phyloP scores from a whole-genome alignment of 768 basidiomycete species.

The Cystofilobasidium ferigula region DNA sequence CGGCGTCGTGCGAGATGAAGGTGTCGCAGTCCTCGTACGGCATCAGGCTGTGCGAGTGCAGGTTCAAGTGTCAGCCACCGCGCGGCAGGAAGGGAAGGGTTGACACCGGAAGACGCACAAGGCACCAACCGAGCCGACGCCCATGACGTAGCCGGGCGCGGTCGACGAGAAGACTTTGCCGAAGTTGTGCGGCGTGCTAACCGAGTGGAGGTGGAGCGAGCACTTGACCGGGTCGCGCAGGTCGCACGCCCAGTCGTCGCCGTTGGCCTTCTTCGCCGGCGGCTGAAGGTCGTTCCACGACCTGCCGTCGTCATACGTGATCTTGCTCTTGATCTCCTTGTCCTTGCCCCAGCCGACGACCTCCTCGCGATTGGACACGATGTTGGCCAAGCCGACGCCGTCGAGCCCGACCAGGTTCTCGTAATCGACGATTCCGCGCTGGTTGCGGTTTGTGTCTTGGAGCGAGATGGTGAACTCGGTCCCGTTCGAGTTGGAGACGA shows the following conservation, averaged over 20 bases:
- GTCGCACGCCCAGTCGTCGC: constrained; percentile 55
- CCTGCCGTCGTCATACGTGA: constrained; percentile 87
- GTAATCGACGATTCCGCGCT: constrained; percentile 79
- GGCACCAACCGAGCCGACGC: constrained; percentile 75
- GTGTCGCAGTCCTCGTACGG: constrained; percentile 63
- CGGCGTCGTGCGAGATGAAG: constrained; percentile 82
- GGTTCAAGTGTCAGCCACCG: constrained; percentile 25
- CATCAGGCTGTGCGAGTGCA: constrained; percentile 41
- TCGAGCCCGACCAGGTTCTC: constrained; percentile 72
- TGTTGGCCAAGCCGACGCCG: constrained; percentile 82
- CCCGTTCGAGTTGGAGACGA: constrained; percentile 91
- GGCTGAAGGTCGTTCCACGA: constrained; percentile 62
- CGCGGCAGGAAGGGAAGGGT: neutral
- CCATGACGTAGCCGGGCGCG: constrained; percentile 90
- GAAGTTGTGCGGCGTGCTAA: constrained; percentile 83
- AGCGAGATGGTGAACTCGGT: constrained; percentile 87
- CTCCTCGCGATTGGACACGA: constrained; percentile 70
- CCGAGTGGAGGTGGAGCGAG: constrained; percentile 82
- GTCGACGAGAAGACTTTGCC: constrained; percentile 89
- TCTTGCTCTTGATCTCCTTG: constrained; percentile 65
- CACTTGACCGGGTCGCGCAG: constrained; percentile 47
- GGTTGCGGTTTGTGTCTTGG: constrained; percentile 83
- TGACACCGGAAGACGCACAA: constrained; percentile 11
- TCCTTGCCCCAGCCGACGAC: constrained; percentile 57
- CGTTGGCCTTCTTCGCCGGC: constrained; percentile 52